A percentile compares a stretch with the other conserved stretches of the same genome.
phyloP scores from a whole-genome alignment of 805 yeast species.

The Wickerhamomyces chaumierensis region DNA sequence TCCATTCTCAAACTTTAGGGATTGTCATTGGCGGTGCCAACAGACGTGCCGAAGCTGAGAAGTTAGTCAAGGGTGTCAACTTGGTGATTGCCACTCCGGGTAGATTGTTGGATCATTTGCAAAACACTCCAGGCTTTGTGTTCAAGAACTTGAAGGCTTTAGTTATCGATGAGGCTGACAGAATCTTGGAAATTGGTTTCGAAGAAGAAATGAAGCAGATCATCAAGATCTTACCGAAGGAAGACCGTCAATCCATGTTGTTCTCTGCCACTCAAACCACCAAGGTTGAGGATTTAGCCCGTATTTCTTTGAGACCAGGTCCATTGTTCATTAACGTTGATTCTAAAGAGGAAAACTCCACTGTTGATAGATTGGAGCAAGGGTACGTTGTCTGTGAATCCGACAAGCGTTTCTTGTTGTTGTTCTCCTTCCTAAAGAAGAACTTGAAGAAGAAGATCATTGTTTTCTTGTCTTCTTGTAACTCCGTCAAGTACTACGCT shows the following conservation, averaged over 20 bases:
- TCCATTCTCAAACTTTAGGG: slow-evolving; percentile 35
- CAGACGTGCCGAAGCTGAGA: slow-evolving; percentile 61
- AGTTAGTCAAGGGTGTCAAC: slow-evolving; percentile 34
- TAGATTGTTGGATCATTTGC: slow-evolving; percentile 64
- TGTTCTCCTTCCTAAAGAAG: slow-evolving; percentile 89
- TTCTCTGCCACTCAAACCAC: slow-evolving; percentile 92
- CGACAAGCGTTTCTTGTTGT: slow-evolving; percentile 80
- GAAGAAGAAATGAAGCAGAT: slow-evolving; percentile 57
- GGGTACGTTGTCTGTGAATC: slow-evolving; percentile 97
- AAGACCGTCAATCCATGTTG: slow-evolving; percentile 84
- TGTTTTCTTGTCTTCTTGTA: slow-evolving; percentile 93
- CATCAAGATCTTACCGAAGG: slow-evolving; percentile 67
- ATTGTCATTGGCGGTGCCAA: slow-evolving; percentile 56
- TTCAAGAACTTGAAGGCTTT: slow-evolving; percentile 58
- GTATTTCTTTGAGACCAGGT: slow-evolving; percentile 78
- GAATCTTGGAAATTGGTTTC: slow-evolving; percentile 70
- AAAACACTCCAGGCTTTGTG: slow-evolving; percentile 40
- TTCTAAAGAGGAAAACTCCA: slow-evolving; percentile 47
- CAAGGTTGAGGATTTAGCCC: no score
- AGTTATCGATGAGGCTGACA: slow-evolving; percentile 89
- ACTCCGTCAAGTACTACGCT: slow-evolving; percentile 91
- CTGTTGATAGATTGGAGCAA: slow-evolving; percentile 96
- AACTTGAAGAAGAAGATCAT: slow-evolving; percentile 85
- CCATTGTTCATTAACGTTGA: slow-evolving; percentile 83
- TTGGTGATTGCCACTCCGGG: slow-evolving; percentile 91